Base-by-base conservation (phyloP, 306 rosid genomes). In the Quillaja saponaria region DNA sequence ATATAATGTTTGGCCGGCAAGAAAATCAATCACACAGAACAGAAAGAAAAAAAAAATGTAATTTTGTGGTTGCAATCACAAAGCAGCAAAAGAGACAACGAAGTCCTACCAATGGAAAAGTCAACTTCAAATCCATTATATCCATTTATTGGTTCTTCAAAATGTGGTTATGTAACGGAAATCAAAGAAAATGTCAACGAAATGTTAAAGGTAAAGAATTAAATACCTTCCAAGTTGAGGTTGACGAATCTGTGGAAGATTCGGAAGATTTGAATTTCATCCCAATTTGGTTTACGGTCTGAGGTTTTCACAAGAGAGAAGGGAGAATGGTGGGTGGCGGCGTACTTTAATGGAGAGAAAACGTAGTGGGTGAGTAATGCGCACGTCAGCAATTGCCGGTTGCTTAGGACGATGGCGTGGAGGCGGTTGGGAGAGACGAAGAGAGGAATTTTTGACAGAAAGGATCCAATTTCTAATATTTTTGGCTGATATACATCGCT, bases 51-150 rank as follows among this genome's bases (percentile, higher is more conserved):
- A 50, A 55, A 54, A 17, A 63, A 25, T 16, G 39, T n/a, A 28
- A 63, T 15, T 31, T 25, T 1, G 4, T 25, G 31, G 31, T 28
- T 10, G 3, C 51, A 59, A 6, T 39, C 33, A 25, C 25, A 18
- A 16, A 17, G 28, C 38, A 14, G 28, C 8, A 42, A 61, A 25
- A 14, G 54, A 9, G 40, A 42, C 31, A 25, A 25, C 3, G 31
- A 25, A 25, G 45, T 7, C 0, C 33, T 12, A 18, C 13, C 37
- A 57, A 46, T 8, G 64, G 31, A 33, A 67, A 13, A 48, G 34
- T 33, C 33, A 25, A 44, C 18, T 69, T 47, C 15, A 31, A 38
- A 52, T 48, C 58, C 31, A 39, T 15, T 19, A 51, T 41, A 16
- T 71, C 35, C 25, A 5, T 56, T 31, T 13, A 48, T 49, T 45